Evolutionary conservation across 208 protist species (phyloP), one percentile per base, ranked within the genome.

Genomic region (Crithidia mellificae): DNA sequence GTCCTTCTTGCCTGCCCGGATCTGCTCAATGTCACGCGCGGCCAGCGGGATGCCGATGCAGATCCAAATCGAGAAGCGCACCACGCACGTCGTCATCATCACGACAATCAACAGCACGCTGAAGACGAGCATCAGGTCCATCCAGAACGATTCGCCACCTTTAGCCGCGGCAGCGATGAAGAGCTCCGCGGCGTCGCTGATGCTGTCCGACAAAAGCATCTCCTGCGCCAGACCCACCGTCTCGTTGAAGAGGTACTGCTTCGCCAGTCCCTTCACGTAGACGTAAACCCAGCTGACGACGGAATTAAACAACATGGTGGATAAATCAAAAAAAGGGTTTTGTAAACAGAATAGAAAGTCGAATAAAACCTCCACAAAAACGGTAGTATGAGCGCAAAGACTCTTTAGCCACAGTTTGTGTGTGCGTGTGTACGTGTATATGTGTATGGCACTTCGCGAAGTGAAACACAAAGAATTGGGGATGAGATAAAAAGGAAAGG

Each of bases 41-140:
- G 62, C 68, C 24, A 66, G 50, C 11, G 74, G 72, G 25, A 83
- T 64, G 36, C 57, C 68, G 32, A 79, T 53, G 57, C 74, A 75
- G n/a, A 81, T 34, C 77, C 77, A 81, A 49, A 73, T 81, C 19
- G 53, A 72, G 46, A 75, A 83, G 27, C 77, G 77, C 34, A 67
- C 63, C 22, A 73, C 25, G 66, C 71, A 87, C 43, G 72, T 81
- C 53, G 24, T n/a, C 6, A 83, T 4, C n/a, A 79, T 38, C 3
- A 83, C 27, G 14, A 72, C 58, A 7, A 81, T 71, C 36, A 81
- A 34, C 1, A 78, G 12, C 22, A 72, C 52, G 15, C 53, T 58
- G 20, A 58, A 20, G 25, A 83, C 27, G 22, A 83, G 17, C 27
- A 80, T 43, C 15, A 83, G 38, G 74, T 83, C 77, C 54, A 79